Base-by-base conservation (phyloP, 768 basidiomycete genomes). In the Leccinum variicolor region DNA sequence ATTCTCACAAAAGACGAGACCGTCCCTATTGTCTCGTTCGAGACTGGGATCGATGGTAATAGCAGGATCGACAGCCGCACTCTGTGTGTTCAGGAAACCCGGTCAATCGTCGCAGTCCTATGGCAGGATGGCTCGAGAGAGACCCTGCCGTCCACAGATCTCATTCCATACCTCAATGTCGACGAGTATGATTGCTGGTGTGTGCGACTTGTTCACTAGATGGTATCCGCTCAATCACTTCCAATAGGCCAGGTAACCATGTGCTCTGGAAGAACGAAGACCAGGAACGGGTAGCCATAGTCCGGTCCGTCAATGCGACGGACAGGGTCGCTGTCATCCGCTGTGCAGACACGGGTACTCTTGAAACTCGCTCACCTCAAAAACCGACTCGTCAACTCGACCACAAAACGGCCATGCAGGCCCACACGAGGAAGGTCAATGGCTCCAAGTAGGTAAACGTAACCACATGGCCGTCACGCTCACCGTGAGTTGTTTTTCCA, bases 151-250 rank as follows among this genome's bases (percentile, higher is more conserved):
- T 81, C 91, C 23, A 81, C 78, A 10, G 79, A 85, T 21, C 74
- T 95, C 19, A 84, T 94, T 45, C 93, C 92, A 3, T 89, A 95
- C 68, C 69, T 89, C 52, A 92, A 92, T 59, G 83, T 92, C 10
- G 94, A 96, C 70, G 94, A 97, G 73, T 92, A 90, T 69, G 94
- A 93, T 69, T 92, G 87, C 70, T 94, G 90, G 90, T 90, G 62
- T 65, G 86, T 71, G 29, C 23, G 13, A 10, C 11, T 52, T 46
- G 4, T 9, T 56, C 49, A 8, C 47, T 19, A 28, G 46, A 19
- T 10, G 10, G 29, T 26, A 10, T 50, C 45, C 39, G 25, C 56
- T 64, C 57, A 66, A 28, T 56, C 52, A 53, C 53, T 13, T 61
- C 34, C 52, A 19, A 31, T 53, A 93, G 92, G 92, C 94, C 94